These are phyloP conservation scores for Acanthamoeba polyphaga DNA, from an alignment of 208 protist genomes.

Conservation along the genomic window DNA sequence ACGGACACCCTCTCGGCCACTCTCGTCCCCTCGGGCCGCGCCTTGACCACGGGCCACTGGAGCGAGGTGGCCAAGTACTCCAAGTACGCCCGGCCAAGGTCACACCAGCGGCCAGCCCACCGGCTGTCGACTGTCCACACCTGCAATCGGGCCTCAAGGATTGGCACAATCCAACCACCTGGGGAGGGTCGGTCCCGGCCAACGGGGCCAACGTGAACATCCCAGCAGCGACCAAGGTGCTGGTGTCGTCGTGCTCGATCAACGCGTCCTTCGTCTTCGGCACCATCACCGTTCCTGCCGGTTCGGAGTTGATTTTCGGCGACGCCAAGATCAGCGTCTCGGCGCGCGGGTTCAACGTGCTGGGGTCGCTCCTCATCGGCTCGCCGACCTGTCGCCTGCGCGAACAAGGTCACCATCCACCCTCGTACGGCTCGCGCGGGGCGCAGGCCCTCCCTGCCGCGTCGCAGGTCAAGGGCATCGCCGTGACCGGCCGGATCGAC, in stretches of 20 bases:
- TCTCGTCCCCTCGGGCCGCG: background rate
- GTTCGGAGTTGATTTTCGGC: slow-evolving; percentile 76
- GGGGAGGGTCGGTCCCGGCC: slow-evolving; percentile 22
- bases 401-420: slow-evolving; percentile 71
- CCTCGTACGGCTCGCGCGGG: slow-evolving; percentile 70
- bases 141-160: background rate
- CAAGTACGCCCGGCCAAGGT: background rate
- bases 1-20: background rate
- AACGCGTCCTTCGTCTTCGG: slow-evolving; percentile 18
- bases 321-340: slow-evolving; percentile 76
- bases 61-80: background rate
- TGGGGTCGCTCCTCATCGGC: slow-evolving; percentile 78
- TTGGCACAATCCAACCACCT: slow-evolving; percentile 75
- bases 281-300: slow-evolving; percentile 80
- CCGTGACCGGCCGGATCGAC: slow-evolving; percentile 41
- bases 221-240: slow-evolving; percentile 23
- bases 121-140: slow-evolving; percentile 41
- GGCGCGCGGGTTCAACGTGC: slow-evolving; percentile 58
- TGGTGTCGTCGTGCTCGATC: slow-evolving; percentile 76
- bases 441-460: background rate
- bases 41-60: background rate
- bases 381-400: slow-evolving; percentile 76
- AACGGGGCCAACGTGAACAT: slow-evolving; percentile 9
- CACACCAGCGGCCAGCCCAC: background rate
- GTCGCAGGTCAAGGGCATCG: slow-evolving; percentile 75